Evolutionary conservation across 495 filamentous ascomycete species (phyloP), one percentile per base, ranked within the genome.

Genomic region (Xeromyces bisporus): DNA sequence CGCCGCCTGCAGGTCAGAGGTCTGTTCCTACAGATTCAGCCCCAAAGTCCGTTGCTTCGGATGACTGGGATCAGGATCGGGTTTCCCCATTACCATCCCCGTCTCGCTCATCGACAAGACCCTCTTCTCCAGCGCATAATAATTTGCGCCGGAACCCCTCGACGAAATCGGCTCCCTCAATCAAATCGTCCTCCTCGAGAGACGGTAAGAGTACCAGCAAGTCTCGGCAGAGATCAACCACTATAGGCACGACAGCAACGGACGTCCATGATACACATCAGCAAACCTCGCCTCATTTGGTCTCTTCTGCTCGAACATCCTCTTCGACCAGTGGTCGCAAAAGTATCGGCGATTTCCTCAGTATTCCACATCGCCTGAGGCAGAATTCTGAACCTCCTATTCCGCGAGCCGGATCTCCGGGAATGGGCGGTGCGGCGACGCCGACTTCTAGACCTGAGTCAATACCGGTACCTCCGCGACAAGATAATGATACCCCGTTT

Each of bases 261-360:
- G 67, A 65, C 40, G 47, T 37, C 50, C 71, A 43, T 41, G 75
- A 64, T 26, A 57, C 62, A 44, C 74, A 73, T 43, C 51, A 46
- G 51, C 72, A 57, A 34, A 64, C 56, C 43, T 74, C 56, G 34
- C 60, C 80, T 40, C 60, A 70, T 49, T 31, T 68, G 40, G 51
- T 62, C 34, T 71, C 67, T n/a, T 71, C 66, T 13, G 60, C 65
- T 2, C 69, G 82, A 17, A 84, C 76, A 2, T 92, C 85, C 0
- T 79, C 77, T 1, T 92, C 84, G 0, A 87, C 69, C 3, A 75
- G 69, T 12, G 85, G 85, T 1, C 67, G 87, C 25, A 86, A 80
- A 48, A 94, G 89, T 50, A 77, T 99, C 36, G 77, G 84, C 29
- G 85, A 86, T 40, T 64, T 96, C 3, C 77, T 94, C 39, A 79